Evolutionary conservation across 169 alveolate species (phyloP), one percentile per base, ranked within the genome.

Genomic region (Plasmodium knowlesi): DNA sequence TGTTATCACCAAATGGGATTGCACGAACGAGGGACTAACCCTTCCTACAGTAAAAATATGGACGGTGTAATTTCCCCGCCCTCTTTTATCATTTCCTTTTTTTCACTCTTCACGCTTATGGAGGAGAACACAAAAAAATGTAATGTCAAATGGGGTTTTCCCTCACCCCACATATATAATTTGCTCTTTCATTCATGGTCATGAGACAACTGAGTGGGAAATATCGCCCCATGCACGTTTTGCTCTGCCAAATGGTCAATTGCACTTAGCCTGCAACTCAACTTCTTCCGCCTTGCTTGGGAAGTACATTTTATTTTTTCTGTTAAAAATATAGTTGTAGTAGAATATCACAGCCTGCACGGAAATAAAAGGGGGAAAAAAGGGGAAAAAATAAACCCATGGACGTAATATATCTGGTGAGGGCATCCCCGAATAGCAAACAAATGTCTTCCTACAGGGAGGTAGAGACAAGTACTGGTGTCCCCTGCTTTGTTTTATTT

Each of bases 201-300:
- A 57, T 57, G 30, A 57, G 22, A 19, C 73, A 57, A 57, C 16
- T 43, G 53, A 43, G 53, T 5, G 53, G 6, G 53, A 8, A 1
- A 1, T 34, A 1, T 12, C 74, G 2, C 14, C 32, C 74, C 12
- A 61, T 61, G 28, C 30, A 22, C 74, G 32, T 61, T 8, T 19
- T 25, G 12, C 32, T 67, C n/a, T 67, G 19, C 34, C 37, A 28
- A 67, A 67, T 19, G 34, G 14, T 86, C 50, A 86, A 43, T 86
- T 86, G 34, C 88, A 74, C 43, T 86, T 86, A 22, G 32, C 79
- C 70, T 86, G 80, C 67, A 86, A 37, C 72, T 86, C 93, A 32
- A 76, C n/a, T 76, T 86, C 82, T 34, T 76, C 85, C 6, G 81
- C 37, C 50, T 86, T 86, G 67, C 67, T 57, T 0, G 93, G 93